phyloP scores from a whole-genome alignment of 2,329 filamentous ascomycete genomes.

The Xylariaceae sp. region DNA sequence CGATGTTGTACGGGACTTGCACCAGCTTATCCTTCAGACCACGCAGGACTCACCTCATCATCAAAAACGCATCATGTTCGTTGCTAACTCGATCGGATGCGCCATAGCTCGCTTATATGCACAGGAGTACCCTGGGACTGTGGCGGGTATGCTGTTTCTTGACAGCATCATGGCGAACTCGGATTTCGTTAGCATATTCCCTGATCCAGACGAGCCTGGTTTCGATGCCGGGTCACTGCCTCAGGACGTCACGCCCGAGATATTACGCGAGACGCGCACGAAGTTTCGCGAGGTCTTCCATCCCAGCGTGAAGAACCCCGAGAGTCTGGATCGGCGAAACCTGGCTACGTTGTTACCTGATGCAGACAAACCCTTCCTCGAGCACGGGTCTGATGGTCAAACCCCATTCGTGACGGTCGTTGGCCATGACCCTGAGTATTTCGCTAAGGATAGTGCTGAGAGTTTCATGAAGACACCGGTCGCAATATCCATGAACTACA shows the following conservation, averaged over 20 bases:
- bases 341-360: slow-evolving; percentile 40
- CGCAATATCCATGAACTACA: slow-evolving; percentile 43
- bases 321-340: slow-evolving; percentile 45
- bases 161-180: slow-evolving; percentile 55
- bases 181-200: slow-evolving; percentile 50
- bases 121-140: slow-evolving; percentile 39
- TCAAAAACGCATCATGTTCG: slow-evolving; percentile 39
- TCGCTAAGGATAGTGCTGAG: slow-evolving; percentile 42
- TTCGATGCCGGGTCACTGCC: slow-evolving; percentile 42
- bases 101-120: slow-evolving; percentile 49
- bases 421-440: slow-evolving; percentile 49
- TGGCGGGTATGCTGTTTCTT: slow-evolving; percentile 46
- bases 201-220: slow-evolving; percentile 44
- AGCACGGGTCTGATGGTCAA: slow-evolving; percentile 31
- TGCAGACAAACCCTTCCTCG: slow-evolving; percentile 38
- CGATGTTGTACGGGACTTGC: slow-evolving; percentile 40
- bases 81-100: slow-evolving; percentile 50
- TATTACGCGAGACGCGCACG: slow-evolving; percentile 33
- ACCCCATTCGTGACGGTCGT: slow-evolving; percentile 44
- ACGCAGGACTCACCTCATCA: slow-evolving; percentile 8
- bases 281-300: slow-evolving; percentile 41
- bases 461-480: slow-evolving; percentile 31
- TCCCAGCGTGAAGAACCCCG: slow-evolving; percentile 44
- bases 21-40: slow-evolving; percentile 33
- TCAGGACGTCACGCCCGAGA: slow-evolving; percentile 33